These are phyloP conservation scores for Globisporangium lucens DNA, from an alignment of 352 stramenopile genomes.

Conservation along the genomic window DNA sequence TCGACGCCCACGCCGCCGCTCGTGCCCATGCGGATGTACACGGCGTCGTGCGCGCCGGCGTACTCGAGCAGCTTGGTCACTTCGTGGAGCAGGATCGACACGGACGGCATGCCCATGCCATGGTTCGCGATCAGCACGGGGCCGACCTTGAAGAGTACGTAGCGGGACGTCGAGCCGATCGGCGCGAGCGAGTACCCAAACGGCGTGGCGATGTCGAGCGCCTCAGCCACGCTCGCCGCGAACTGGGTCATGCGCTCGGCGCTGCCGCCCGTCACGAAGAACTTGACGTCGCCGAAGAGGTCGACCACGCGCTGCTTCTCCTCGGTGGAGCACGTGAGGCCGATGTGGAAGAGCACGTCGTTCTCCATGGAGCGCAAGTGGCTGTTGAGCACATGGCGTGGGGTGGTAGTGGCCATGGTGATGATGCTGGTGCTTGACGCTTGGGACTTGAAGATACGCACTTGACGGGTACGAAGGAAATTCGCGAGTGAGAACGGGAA, in stretches of 20 bases:
- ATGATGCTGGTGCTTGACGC: not conserved
- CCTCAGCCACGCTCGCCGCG: slow-evolving; percentile 48
- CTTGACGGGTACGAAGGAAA: slow-evolving; percentile 13
- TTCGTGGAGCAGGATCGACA: slow-evolving; percentile 79
- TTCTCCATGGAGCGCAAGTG: slow-evolving; percentile 54
- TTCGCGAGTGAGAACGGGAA: slow-evolving; percentile 9
- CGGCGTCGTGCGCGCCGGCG: slow-evolving; percentile 44
- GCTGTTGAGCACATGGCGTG: slow-evolving; percentile 55
- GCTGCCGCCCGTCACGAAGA: slow-evolving; percentile 74
- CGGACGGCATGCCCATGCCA: slow-evolving; percentile 79
- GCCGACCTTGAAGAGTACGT: slow-evolving; percentile 80
- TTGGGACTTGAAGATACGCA: not conserved
- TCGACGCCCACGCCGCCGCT: slow-evolving; percentile 76
- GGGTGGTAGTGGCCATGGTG: slow-evolving; percentile 7
- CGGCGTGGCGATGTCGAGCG: slow-evolving; percentile 49
- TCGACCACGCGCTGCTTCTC: slow-evolving; percentile 39
- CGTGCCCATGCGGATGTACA: slow-evolving; percentile 83
- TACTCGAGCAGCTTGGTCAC: slow-evolving; percentile 83
- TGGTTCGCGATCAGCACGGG: slow-evolving; percentile 79
- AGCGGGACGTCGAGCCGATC: slow-evolving; percentile 69
- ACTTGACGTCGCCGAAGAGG: slow-evolving; percentile 75
- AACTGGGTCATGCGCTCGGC: slow-evolving; percentile 78
- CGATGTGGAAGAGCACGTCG: slow-evolving; percentile 80
- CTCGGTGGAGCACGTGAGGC: slow-evolving; percentile 50
- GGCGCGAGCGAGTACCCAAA: slow-evolving; percentile 61